Evolutionary conservation across 1,284 basidiomycete genomes (phyloP).

Genomic region (Ceraceosorus guamensis): DNA sequence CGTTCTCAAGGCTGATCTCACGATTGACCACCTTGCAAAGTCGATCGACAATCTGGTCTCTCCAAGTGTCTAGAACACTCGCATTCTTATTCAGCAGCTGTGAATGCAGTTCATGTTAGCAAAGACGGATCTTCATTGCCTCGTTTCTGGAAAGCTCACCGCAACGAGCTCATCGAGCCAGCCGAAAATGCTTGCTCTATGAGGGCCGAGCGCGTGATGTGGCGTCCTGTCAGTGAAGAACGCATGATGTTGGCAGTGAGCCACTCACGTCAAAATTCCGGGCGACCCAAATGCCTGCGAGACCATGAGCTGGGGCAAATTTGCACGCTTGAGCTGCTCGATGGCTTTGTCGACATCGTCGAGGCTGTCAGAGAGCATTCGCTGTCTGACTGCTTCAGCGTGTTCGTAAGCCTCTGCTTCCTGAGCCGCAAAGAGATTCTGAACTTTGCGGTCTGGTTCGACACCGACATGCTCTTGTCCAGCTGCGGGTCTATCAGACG

Average conservation of each 20-base stretch:
- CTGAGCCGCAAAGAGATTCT: too few species aligned
- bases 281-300: slow-evolving; percentile 4
- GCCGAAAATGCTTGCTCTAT: background rate
- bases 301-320: background rate
- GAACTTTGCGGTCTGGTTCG: too few species aligned
- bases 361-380: slow-evolving; percentile 26
- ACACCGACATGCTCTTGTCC: too few species aligned
- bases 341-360: slow-evolving; percentile 19
- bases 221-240: too few species aligned
- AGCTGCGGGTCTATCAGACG: too few species aligned
- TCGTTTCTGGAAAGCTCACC: background rate
- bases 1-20: slow-evolving; percentile 34
- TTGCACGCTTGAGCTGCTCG: background rate
- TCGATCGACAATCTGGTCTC: slow-evolving; percentile 22
- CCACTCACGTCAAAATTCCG: too few species aligned
- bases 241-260: too few species aligned
- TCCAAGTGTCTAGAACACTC: slow-evolving; percentile 28
- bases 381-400: slow-evolving; percentile 33
- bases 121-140: slow-evolving; percentile 4
- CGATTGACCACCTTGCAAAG: slow-evolving; percentile 35
- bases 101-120: slow-evolving; percentile 6
- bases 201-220: too few species aligned
- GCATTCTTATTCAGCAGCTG: slow-evolving; percentile 27
- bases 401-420: slow-evolving; percentile 35
- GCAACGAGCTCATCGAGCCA: slow-evolving; percentile 4